Evolutionary conservation across 108 stramenopile genomes (phyloP), one percentile per base, ranked within the genome.

Genomic region (Chaetoceros tenuissimus): DNA sequence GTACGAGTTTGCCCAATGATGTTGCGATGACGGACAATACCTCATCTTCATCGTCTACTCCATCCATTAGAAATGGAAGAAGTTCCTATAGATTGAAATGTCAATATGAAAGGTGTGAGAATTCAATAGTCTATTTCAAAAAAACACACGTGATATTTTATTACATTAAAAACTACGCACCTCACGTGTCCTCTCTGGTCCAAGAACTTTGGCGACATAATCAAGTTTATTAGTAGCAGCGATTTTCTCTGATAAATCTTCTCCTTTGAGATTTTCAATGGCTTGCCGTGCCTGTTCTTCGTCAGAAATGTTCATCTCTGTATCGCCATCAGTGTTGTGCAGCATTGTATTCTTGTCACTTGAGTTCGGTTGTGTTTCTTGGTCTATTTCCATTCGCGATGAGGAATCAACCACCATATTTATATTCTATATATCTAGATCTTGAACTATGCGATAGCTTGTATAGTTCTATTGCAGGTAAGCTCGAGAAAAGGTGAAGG

Each of bases 41-140:
- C 53, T 82, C 81, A 64, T 93, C 91, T 59, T 93, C 91, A 52
- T 93, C 91, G 54, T 93, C 91, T 3, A 85, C 62, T 1, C 79
- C 81, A 43, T 93, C 91, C n/a, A 79, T 66, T 19, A 93, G 48
- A 55, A 89, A 93, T 8, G 91, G 91, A 16, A 93, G 46, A 0
- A 93, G 60, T 66, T 93, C 91, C 69, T 79, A 31, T 18, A 23
- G 20, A 55, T 55, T 25, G 5, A 10, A 26, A 18, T 10, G 25
- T 43, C 3, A 5, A 34, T 8, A 26, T 10, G 23, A 34, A 34
- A 22, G 16, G 5, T 28, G 20, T 10, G 19, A 17, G 20, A 10
- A 51, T 51, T 55, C 19, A 2, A 48, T 48, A 5, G 40, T 17
- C 19, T 3, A 24, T 17, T 23, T 48, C 24, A 59, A 25, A 48